These are phyloP conservation scores for Nephelium lappaceum DNA, from an alignment of 345 rosid species.

Conservation along the genomic window DNA sequence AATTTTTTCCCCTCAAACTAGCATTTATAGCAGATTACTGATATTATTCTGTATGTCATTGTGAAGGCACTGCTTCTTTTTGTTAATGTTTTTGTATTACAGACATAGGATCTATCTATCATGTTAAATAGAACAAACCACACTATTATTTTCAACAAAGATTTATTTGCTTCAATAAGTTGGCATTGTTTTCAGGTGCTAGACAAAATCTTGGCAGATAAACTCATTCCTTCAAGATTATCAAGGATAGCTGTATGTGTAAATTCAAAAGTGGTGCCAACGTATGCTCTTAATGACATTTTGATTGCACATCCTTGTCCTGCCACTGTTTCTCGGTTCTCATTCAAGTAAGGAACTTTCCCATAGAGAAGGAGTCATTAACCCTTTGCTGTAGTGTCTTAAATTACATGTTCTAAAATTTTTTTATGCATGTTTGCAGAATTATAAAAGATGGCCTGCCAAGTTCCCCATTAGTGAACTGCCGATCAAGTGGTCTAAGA, in stretches of 20 bases:
- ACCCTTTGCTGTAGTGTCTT: not conserved
- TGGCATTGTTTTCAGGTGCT: conserved; percentile 50
- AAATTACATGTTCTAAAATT: not conserved
- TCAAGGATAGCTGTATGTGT: conserved; percentile 61
- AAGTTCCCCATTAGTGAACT: conserved; percentile 49
- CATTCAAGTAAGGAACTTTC: conserved; percentile 59
- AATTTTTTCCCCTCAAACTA: not conserved
- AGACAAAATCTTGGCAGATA: conserved; percentile 67
- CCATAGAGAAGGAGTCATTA: not conserved
- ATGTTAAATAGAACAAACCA: not conserved
- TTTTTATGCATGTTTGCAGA: conserved; percentile 39
- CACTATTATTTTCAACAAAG: not conserved
- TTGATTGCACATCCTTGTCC: conserved; percentile 84
- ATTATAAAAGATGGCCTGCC: conserved; percentile 46
- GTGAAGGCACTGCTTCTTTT: not conserved
- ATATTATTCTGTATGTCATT: not conserved
- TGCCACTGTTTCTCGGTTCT: conserved; percentile 77
- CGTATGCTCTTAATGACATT: conserved; percentile 78
- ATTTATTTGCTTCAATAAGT: not conserved
- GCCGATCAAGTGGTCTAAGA: conserved; percentile 91
- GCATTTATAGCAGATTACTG: not conserved
- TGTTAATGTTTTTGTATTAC: not conserved
- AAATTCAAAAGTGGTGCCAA: conserved; percentile 59
- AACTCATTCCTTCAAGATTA: conserved; percentile 50
- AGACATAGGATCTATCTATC: not conserved